These are phyloP conservation scores for Phlegmacium glaucopus DNA, from an alignment of 768 basidiomycete genomes.

Conservation along the genomic window DNA sequence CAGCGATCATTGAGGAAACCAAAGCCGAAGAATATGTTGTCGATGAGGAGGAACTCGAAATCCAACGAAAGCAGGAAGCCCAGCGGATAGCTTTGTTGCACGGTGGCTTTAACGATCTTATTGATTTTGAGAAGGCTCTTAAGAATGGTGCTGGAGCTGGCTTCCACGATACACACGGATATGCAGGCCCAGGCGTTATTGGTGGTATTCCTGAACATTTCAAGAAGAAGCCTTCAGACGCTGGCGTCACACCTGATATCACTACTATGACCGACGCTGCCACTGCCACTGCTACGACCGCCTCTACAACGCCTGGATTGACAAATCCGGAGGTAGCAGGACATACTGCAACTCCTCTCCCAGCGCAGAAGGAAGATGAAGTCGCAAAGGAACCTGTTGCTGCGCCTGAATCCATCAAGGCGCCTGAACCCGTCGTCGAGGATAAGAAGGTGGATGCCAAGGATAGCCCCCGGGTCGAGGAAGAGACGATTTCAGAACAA, in stretches of 20 bases:
- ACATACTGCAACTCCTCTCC: not conserved
- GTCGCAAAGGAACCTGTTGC: not conserved
- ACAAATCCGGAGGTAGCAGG: not conserved
- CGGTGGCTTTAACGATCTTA: conserved; percentile 45
- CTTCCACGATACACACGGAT: conserved; percentile 42
- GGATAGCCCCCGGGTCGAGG: not conserved
- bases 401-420: not conserved
- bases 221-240: conserved; percentile 24
- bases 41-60: conserved; percentile 40
- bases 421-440: not conserved
- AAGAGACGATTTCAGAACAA: not conserved
- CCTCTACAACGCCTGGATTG: not conserved
- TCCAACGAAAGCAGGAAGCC: conserved; percentile 48
- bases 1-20: conserved; percentile 35
- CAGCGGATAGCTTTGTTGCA: conserved; percentile 49
- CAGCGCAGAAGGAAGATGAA: not conserved
- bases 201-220: conserved; percentile 27
- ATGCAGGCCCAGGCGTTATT: conserved; percentile 39
- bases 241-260: conserved; percentile 1
- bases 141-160: conserved; percentile 38
- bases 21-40: conserved; percentile 39
- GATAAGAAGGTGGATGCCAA: not conserved
- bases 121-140: conserved; percentile 51
- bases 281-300: conserved; percentile 2
- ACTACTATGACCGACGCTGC: conserved; percentile 7